A percentile compares a stretch with the other conserved stretches of the same genome.
Evolutionary conservation across 345 rosid species (phyloP).

Genomic region (Lumnitzera racemosa): DNA sequence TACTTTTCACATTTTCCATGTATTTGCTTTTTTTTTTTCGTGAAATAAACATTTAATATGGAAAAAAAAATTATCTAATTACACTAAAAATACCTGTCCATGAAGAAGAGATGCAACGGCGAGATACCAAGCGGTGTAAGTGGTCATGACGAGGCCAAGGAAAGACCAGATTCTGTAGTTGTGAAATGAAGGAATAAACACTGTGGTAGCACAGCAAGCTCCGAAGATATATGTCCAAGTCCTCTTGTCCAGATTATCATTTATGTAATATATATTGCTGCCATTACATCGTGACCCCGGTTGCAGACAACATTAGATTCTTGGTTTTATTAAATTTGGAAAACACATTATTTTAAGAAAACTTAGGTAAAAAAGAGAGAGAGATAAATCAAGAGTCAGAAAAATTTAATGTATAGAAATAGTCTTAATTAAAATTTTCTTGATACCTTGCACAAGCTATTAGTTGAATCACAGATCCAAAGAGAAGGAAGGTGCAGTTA

Average conservation of each 20-base stretch:
- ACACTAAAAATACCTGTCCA: slow-evolving; percentile 48
- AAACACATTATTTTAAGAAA: neutral
- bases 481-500: slow-evolving; percentile 96
- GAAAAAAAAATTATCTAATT: too few relatives aligned
- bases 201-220: slow-evolving; percentile 97
- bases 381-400: slow-evolving; percentile 15
- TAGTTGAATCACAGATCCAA: slow-evolving; percentile 99
- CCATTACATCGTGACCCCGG: slow-evolving; percentile 24
- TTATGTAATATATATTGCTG: slow-evolving; percentile 98
- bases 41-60: too few relatives aligned
- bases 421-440: neutral
- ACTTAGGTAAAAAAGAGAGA: neutral
- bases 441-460: slow-evolving; percentile 96
- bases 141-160: slow-evolving; percentile 95
- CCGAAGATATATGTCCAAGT: slow-evolving; percentile 99
- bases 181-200: slow-evolving; percentile 96
- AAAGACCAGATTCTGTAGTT: slow-evolving; percentile 99
- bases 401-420: neutral
- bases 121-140: slow-evolving; percentile 98
- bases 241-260: slow-evolving; percentile 97
- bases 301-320: neutral
- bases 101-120: slow-evolving; percentile 88
- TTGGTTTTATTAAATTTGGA: too few relatives aligned
- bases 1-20: too few relatives aligned
- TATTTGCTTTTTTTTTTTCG: too few relatives aligned